Evolutionary conservation across 2,329 filamentous ascomycete genomes (phyloP), one percentile per base, ranked within the genome.

Genomic region (Exophiala spinifera): DNA sequence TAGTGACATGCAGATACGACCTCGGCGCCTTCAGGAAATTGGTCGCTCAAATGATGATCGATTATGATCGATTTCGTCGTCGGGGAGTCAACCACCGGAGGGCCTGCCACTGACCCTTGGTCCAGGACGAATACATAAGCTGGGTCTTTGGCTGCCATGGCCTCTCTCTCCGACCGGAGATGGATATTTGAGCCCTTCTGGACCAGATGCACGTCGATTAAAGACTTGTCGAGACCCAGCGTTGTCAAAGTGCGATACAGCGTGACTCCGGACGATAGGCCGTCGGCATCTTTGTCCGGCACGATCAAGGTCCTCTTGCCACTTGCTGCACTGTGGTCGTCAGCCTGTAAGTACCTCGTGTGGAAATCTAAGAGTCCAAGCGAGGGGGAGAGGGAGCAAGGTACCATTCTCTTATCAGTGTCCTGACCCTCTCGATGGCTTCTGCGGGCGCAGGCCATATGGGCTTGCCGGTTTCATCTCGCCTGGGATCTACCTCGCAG

Each of bases 231-330:
- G 0, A 87, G 74, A 1, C 84, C 84, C 0, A 88, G 77, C 1
- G 80, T 69, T 1, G 78, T 67, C 3, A 88, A 72, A 0, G 83
- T 86, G 51, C 78, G 79, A 51, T 81, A 73, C 1, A 88, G 66
- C 25, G 87, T 87, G 1, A 79, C 79, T 0, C 85, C 85, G 1
- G 84, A 81, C 1, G 79, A 79, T 2, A 88, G 71, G 0, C 85
- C 85, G 66, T 88, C 85, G 2, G 83, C 83, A 61, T 87, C 84
- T 63, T 87, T 87, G 64, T 88, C 85, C 0, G 85, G 85, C 0
- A 87, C 75, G 13, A 88, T 82, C 15, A 87, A 67, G 1, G 79
- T 80, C 33, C 70, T 73, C 52, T 80, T 74, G 8, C 75, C 69
- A 10, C 79, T 70, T 14, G 70, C 63, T 15, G 76, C 82, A 66